Percentiles rank a stretch among this genome's conserved stretches.
Evolutionary conservation across 2,329 filamentous ascomycete genomes (phyloP).

Genomic region (Didymella arachidicola): DNA sequence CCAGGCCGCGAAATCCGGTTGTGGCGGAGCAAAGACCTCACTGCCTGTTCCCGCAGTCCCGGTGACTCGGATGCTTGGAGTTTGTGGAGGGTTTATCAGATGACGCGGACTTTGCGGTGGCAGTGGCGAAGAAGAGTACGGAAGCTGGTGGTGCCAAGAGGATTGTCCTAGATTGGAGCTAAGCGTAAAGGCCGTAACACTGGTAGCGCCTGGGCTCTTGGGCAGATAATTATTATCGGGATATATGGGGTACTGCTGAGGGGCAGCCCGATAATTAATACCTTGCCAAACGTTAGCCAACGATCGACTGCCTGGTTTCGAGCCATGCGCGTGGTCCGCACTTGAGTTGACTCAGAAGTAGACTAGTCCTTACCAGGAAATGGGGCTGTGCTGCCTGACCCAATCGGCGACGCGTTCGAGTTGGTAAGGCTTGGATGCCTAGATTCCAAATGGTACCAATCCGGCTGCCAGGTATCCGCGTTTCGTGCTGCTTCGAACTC

Average conservation of each 20-base stretch:
- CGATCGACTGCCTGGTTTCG: conserved; percentile 35
- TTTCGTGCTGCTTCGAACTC: conserved; percentile 44
- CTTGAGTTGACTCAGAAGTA: conserved; percentile 33
- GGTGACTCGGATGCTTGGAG: conserved; percentile 45
- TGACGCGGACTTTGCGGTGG: conserved; percentile 46
- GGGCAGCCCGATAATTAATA: conserved; percentile 44
- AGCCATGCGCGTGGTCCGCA: conserved; percentile 30
- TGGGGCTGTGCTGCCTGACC: conserved; percentile 26
- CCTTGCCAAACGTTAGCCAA: conserved; percentile 30
- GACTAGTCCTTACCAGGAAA: conserved; percentile 33
- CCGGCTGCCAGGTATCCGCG: conserved; percentile 40
- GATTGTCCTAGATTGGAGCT: conserved; percentile 32
- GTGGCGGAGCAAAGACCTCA: conserved; percentile 45
- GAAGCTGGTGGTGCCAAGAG: conserved; percentile 39
- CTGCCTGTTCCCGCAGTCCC: conserved; percentile 32
- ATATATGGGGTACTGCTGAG: conserved; percentile 33
- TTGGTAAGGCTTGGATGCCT: conserved; percentile 32
- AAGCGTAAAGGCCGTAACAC: conserved; percentile 42
- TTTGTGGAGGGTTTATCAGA: conserved; percentile 39
- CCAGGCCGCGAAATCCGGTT: conserved; percentile 37
- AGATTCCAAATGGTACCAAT: conserved; percentile 31
- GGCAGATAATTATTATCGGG: conserved; percentile 37
- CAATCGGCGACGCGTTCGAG: conserved; percentile 24
- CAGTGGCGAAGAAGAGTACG: conserved; percentile 42
- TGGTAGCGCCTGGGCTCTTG: conserved; percentile 40